Conservation (phyloP, 2,329 filamentous ascomycete genomes). For the Epichloe uncinata region DNA sequence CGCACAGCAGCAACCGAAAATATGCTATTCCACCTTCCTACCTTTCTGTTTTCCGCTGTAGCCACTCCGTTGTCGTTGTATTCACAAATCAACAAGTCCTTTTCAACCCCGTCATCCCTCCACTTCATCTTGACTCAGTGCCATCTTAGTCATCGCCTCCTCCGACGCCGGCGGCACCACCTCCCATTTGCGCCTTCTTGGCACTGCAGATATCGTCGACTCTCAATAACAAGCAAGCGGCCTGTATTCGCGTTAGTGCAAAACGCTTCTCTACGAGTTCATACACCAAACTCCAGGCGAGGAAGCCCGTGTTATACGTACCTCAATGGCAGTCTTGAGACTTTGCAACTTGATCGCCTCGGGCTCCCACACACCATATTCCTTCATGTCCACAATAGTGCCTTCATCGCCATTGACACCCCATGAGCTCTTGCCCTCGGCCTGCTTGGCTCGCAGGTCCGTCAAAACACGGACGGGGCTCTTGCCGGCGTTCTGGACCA, state of each 20-base stretch:
- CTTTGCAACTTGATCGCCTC: conserved; percentile 97
- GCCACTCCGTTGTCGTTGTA: background rate
- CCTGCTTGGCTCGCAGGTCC: conserved; percentile 87
- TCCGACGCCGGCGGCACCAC: conserved; percentile 41
- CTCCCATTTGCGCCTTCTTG: conserved; percentile 72
- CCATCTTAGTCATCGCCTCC: conserved; percentile 36
- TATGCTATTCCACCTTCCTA: background rate
- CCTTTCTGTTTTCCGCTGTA: background rate
- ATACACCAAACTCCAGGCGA: background rate
- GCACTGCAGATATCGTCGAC: conserved; percentile 98
- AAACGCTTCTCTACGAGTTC: background rate
- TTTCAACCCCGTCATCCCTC: conserved; percentile 1
- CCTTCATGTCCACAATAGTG: conserved; percentile 85
- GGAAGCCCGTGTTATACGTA: conserved; percentile 26
- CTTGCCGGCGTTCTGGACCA: conserved; percentile 90
- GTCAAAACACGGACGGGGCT: conserved; percentile 89
- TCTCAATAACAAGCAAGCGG: conserved; percentile 83
- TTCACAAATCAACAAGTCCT: background rate
- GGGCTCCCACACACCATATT: conserved; percentile 96
- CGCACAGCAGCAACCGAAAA: background rate
- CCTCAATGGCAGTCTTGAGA: conserved; percentile 97
- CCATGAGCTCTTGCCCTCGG: conserved; percentile 77
- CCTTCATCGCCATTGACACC: conserved; percentile 95
- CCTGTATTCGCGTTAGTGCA: conserved; percentile 35
- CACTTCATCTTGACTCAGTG: conserved; percentile 6